phyloP scores from a whole-genome alignment of 2,329 filamentous ascomycete genomes.

The Fusarium coffeatum region DNA sequence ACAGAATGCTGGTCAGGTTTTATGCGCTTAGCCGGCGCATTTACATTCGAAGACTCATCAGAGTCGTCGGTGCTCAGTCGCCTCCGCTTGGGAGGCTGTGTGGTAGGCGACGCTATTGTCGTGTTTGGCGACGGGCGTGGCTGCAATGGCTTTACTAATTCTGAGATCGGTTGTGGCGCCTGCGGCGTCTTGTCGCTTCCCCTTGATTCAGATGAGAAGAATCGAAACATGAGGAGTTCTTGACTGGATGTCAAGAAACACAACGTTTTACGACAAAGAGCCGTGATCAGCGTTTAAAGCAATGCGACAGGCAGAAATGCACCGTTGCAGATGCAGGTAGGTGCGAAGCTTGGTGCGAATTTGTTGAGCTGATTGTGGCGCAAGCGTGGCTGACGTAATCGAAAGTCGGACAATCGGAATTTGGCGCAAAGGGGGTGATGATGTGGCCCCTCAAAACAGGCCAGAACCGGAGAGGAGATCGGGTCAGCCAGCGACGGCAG shows the following conservation, averaged over 20 bases:
- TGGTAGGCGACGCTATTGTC: constrained; percentile 43
- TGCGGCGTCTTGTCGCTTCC: constrained; percentile 65
- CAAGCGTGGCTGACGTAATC: constrained; percentile 52
- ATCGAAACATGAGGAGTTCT: constrained; percentile 69
- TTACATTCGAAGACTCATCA: constrained; percentile 41
- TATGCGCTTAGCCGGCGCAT: constrained; percentile 56
- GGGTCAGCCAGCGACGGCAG: constrained; percentile 41
- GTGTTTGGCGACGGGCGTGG: constrained; percentile 48
- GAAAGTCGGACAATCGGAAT: constrained; percentile 47
- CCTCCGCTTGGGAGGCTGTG: constrained; percentile 56
- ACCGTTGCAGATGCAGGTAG: constrained; percentile 10
- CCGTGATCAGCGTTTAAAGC: constrained; percentile 29
- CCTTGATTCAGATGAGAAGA: constrained; percentile 69
- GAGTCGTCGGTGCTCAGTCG: constrained; percentile 51
- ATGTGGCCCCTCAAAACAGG: constrained; percentile 50
- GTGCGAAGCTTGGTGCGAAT: constrained; percentile 30
- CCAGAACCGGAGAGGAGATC: constrained; percentile 42
- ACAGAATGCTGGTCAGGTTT: constrained; percentile 51
- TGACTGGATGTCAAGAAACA: constrained; percentile 40
- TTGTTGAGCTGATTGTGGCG: constrained; percentile 21
- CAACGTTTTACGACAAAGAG: constrained; percentile 34
- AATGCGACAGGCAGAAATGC: constrained; percentile 38
- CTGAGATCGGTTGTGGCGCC: constrained; percentile 56
- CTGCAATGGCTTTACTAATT: constrained; percentile 47
- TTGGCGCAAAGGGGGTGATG: constrained; percentile 48